These are phyloP conservation scores for Pseudogymnoascus sp. DNA, from an alignment of 2,329 filamentous ascomycete genomes.

Conservation along the genomic window DNA sequence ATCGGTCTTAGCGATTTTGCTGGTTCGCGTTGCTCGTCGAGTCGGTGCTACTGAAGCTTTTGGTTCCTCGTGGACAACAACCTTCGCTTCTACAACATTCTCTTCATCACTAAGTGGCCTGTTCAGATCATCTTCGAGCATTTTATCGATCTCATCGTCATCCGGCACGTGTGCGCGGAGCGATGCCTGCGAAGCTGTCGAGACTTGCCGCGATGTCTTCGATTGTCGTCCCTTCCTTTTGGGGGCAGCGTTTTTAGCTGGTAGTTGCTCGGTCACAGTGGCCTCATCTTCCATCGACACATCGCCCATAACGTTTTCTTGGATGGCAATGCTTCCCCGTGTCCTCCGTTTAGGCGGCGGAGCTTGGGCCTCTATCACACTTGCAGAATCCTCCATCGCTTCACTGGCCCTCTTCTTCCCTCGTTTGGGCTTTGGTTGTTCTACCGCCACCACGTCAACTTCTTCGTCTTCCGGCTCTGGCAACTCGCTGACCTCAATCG, in stretches of 20 bases:
- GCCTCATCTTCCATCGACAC: conserved; percentile 36
- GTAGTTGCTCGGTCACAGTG: conserved; percentile 38
- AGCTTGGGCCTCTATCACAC: conserved; percentile 23
- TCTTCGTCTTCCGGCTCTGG: conserved; percentile 26
- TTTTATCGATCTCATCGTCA: conserved; percentile 58
- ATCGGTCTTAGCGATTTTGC: conserved; percentile 14
- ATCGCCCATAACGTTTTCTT: conserved; percentile 13
- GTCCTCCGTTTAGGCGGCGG: conserved; percentile 29
- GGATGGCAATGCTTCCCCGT: conserved; percentile 36
- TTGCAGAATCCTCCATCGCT: conserved; percentile 32
- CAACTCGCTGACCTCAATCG: conserved; percentile 36
- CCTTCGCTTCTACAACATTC: conserved; percentile 29
- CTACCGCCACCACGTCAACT: conserved; percentile 24
- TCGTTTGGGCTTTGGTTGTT: conserved; percentile 18
- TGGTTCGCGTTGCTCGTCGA: conserved; percentile 15
- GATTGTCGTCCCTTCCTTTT: conserved; percentile 42
- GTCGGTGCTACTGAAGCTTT: neutral
- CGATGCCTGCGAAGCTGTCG: conserved; percentile 40
- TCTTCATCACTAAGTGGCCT: conserved; percentile 47
- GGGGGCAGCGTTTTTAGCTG: conserved; percentile 43
- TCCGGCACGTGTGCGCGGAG: conserved; percentile 40
- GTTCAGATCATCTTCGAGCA: conserved; percentile 57
- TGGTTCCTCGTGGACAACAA: conserved; percentile 15
- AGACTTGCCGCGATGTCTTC: conserved; percentile 38
- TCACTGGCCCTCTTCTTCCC: conserved; percentile 59